These are phyloP conservation scores for Pseudonitzschia multistriata DNA, from an alignment of 108 stramenopile genomes.

Conservation along the genomic window DNA sequence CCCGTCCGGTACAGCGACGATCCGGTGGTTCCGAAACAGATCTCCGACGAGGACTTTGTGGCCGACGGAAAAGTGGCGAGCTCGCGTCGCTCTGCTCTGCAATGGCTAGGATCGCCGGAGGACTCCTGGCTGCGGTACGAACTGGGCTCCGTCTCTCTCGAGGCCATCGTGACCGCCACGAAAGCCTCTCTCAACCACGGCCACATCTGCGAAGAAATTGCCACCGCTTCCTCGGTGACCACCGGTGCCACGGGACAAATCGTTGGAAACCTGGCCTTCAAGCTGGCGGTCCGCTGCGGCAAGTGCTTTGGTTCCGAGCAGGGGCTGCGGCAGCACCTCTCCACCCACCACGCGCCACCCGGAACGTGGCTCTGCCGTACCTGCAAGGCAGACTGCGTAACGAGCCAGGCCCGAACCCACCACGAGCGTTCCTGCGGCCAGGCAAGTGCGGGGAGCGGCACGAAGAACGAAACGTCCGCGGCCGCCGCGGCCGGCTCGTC, in stretches of 20 bases:
- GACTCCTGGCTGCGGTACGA: slow-evolving; percentile 70
- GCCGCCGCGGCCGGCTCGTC: not conserved
- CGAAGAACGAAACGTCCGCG: not conserved
- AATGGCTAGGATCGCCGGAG: slow-evolving; percentile 54
- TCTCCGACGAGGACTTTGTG: slow-evolving; percentile 49
- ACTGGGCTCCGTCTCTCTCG: slow-evolving; percentile 48
- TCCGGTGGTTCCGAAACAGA: slow-evolving; percentile 36
- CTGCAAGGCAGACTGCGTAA: slow-evolving; percentile 79
- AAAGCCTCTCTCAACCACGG: slow-evolving; percentile 51
- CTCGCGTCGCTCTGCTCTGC: slow-evolving; percentile 55
- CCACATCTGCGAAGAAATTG: slow-evolving; percentile 77
- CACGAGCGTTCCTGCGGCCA: slow-evolving; percentile 82
- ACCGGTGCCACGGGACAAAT: slow-evolving; percentile 71
- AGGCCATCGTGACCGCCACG: slow-evolving; percentile 58
- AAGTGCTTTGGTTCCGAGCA: slow-evolving; percentile 78
- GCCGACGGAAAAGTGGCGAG: slow-evolving; percentile 46
- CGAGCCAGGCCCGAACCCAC: slow-evolving; percentile 75
- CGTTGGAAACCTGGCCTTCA: slow-evolving; percentile 64
- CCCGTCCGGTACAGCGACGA: slow-evolving; percentile 12
- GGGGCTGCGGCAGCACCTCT: slow-evolving; percentile 75
- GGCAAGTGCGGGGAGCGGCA: slow-evolving; percentile 11
- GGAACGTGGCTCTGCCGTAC: slow-evolving; percentile 86
- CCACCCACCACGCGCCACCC: slow-evolving; percentile 76
- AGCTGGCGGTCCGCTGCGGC: slow-evolving; percentile 69
- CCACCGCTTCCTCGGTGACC: slow-evolving; percentile 71